These are phyloP conservation scores for Trametes maxima DNA, from an alignment of 768 basidiomycete species.

Conservation along the genomic window DNA sequence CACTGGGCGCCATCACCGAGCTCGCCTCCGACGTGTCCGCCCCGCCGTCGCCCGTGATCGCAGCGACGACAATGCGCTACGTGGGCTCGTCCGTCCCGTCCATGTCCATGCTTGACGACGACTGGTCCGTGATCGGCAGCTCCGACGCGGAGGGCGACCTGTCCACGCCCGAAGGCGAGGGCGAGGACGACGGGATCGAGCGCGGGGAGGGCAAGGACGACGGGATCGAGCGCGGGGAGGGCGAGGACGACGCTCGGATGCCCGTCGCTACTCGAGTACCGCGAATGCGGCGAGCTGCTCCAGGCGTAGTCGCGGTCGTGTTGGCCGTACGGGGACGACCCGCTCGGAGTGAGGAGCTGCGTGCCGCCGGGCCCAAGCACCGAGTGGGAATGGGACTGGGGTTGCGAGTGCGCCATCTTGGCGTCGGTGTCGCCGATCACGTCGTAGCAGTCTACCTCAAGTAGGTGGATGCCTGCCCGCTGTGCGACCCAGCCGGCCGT, in stretches of 20 bases:
- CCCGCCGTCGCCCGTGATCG: conserved; percentile 31
- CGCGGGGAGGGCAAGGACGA: too few species aligned
- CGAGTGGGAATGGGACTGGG: too few species aligned
- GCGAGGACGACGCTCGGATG: too few species aligned
- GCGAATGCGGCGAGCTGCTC: too few species aligned
- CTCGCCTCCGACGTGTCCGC: conserved; percentile 31
- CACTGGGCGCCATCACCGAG: conserved; percentile 29
- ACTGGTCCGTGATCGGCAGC: conserved; percentile 43
- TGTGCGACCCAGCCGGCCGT: conserved; percentile 57
- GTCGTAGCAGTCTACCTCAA: conserved; percentile 87
- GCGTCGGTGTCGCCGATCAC: conserved; percentile 75
- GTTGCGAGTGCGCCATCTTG: too few species aligned
- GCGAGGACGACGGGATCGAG: conserved; percentile 32
- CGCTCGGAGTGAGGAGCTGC: too few species aligned
- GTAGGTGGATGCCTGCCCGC: conserved; percentile 71
- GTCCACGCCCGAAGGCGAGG: conserved; percentile 17
- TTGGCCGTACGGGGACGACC: too few species aligned
- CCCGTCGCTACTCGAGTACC: too few species aligned
- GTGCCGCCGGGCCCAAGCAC: too few species aligned
- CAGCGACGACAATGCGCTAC: conserved; percentile 25
- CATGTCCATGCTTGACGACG: conserved; percentile 29
- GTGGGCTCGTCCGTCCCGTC: conserved; percentile 11
- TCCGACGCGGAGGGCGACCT: conserved; percentile 28
- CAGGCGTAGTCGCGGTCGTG: too few species aligned
- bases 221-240: too few species aligned